Percentiles rank a stretch among this genome's conserved stretches.
phyloP scores from a whole-genome alignment of 202 grass and related monocot species.

The Brachypodium distachyon region DNA sequence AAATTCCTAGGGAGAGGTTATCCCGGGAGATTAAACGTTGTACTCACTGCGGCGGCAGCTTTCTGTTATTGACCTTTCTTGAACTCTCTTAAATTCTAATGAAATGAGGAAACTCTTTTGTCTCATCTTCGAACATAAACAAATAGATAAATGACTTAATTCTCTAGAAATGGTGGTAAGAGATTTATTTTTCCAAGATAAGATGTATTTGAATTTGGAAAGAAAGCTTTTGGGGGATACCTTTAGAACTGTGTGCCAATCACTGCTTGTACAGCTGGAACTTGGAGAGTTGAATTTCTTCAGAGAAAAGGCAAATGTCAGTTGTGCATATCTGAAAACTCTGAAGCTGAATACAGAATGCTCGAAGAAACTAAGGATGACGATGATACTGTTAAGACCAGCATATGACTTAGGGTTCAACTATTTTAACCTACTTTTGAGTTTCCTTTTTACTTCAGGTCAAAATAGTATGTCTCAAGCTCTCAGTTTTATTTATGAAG shows the following conservation, averaged over 20 bases:
- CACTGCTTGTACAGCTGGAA: constrained; percentile 66
- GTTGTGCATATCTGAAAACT: constrained; percentile 7
- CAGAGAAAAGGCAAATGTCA: constrained; percentile 35
- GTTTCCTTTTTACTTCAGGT: background rate
- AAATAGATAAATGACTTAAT: background rate
- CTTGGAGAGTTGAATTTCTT: constrained; percentile 98
- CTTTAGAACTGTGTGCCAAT: constrained; percentile 87
- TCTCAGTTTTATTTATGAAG: background rate
- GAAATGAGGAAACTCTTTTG: too few relatives aligned
- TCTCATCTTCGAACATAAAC: too few relatives aligned
- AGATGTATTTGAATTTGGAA: constrained; percentile 8
- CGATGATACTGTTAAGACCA: background rate
- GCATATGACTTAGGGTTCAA: background rate
- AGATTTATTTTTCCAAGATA: background rate
- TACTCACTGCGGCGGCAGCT: too few relatives aligned
- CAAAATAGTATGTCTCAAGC: background rate
- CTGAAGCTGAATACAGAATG: constrained; percentile 11
- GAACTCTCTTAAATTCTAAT: too few relatives aligned
- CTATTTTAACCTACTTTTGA: background rate
- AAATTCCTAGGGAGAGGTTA: too few relatives aligned
- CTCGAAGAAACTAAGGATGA: constrained; percentile 1
- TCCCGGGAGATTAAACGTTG: too few relatives aligned
- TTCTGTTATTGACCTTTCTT: too few relatives aligned
- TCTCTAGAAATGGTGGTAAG: background rate
- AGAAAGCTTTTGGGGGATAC: constrained; percentile 25